Conservation (phyloP, 768 basidiomycete species). For the Chalciporus chontae region DNA sequence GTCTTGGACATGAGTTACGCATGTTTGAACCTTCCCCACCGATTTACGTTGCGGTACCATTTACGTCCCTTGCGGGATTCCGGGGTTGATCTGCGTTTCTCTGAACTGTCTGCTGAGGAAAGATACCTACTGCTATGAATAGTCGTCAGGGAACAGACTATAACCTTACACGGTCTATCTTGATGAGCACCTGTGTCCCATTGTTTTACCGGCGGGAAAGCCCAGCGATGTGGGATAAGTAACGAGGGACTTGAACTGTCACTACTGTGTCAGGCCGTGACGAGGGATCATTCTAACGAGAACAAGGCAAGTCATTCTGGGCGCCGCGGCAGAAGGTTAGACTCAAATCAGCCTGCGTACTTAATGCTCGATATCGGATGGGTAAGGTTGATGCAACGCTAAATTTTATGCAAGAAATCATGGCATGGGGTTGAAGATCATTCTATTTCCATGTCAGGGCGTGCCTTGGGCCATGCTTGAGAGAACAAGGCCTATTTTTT, state of each 20-base stretch:
- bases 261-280: not conserved
- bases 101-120: not conserved
- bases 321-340: conserved; percentile 8
- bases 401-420: no score
- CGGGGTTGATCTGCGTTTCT: conserved; percentile 15
- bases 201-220: not conserved
- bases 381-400: no score
- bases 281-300: not conserved
- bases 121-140: conserved; percentile 1
- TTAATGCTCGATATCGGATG: no score
- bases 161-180: not conserved
- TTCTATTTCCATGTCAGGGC: not conserved
- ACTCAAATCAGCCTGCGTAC: not conserved
- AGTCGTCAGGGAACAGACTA: not conserved
- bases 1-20: not conserved
- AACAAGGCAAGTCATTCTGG: not conserved
- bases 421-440: no score
- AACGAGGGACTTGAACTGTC: not conserved
- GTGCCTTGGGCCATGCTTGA: no score
- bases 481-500: no score
- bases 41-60: conserved; percentile 10
- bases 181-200: not conserved
- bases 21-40: not conserved
- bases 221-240: not conserved
- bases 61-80: conserved; percentile 6